Conservation (phyloP, 2,329 filamentous ascomycete species). For the Diaporthe citriasiana region DNA sequence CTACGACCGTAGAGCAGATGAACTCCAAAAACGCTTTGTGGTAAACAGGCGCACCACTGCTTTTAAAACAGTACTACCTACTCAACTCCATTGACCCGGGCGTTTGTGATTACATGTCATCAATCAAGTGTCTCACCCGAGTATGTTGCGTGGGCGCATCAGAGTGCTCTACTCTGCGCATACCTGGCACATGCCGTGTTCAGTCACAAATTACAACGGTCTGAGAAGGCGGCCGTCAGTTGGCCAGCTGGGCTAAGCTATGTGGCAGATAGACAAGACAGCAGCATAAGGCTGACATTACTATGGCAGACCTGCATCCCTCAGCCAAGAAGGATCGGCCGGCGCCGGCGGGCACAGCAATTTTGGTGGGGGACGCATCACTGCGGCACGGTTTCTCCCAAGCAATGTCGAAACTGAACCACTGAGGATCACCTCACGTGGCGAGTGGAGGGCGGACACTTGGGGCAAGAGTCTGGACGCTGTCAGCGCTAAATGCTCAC, state of each 20-base stretch:
- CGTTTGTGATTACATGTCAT: neutral
- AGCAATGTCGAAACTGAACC: neutral
- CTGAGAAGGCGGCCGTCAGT: neutral
- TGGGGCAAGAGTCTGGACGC: neutral
- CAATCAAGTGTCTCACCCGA: neutral
- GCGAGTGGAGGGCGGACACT: neutral
- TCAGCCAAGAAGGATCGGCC: constrained; percentile 17
- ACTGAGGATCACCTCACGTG: constrained; percentile 19
- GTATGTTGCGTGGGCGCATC: neutral
- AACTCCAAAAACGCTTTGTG: neutral
- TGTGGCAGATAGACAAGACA: constrained; percentile 2
- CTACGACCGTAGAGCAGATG: neutral
- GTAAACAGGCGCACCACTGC: neutral
- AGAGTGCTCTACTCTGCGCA: neutral
- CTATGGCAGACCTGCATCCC: neutral
- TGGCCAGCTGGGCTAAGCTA: neutral
- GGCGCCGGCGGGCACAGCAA: neutral
- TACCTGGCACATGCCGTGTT: neutral
- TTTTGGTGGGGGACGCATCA: neutral
- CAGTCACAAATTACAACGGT: too few species aligned
- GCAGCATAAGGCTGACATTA: constrained; percentile 22
- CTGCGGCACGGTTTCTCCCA: neutral
- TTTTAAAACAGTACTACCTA: neutral
- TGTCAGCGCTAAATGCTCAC: constrained; percentile 32
- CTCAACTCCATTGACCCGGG: neutral